Percentiles rank a stretch among this genome's conserved stretches.
Conservation (phyloP, 805 yeast species). For the Vanderwaltozyma tropicalis region DNA sequence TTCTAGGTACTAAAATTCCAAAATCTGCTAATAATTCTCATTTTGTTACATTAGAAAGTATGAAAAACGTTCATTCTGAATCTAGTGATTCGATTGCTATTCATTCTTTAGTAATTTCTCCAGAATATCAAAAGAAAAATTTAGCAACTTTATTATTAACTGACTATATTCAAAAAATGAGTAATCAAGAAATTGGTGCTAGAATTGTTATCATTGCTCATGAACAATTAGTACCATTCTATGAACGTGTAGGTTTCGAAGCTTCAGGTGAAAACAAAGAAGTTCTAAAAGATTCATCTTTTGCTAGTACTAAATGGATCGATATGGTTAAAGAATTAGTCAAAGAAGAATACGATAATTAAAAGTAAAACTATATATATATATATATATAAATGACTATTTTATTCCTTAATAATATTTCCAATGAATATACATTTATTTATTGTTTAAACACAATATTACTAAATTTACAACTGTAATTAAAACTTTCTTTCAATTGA, state of each 20-base stretch:
- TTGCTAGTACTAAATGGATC: conserved; percentile 25
- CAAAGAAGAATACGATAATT: conserved; percentile 28
- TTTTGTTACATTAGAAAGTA: conserved; percentile 23
- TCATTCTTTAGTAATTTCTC: conserved; percentile 71
- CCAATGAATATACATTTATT: too few relatives aligned
- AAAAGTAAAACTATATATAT: too few relatives aligned
- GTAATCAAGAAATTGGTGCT: conserved; percentile 79
- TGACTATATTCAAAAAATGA: conserved; percentile 83
- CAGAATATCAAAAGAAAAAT: conserved; percentile 69
- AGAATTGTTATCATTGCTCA: conserved; percentile 67
- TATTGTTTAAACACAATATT: too few relatives aligned
- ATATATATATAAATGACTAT: too few relatives aligned
- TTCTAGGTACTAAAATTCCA: conserved; percentile 63
- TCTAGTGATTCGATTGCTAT: conserved; percentile 64
- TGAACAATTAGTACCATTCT: conserved; percentile 58
- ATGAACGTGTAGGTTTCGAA: conserved; percentile 70
- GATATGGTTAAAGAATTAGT: conserved; percentile 30
- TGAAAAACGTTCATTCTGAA: conserved; percentile 53
- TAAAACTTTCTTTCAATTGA: too few relatives aligned
- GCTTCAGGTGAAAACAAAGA: conserved; percentile 46
- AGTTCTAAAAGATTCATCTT: conserved; percentile 23
- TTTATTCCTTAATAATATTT: too few relatives aligned
- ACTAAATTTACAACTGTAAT: too few relatives aligned
- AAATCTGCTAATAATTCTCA: conserved; percentile 2
- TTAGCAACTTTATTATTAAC: conserved; percentile 74